Conservation (phyloP, 805 yeast species). For the Teunomyces gatunensis region DNA sequence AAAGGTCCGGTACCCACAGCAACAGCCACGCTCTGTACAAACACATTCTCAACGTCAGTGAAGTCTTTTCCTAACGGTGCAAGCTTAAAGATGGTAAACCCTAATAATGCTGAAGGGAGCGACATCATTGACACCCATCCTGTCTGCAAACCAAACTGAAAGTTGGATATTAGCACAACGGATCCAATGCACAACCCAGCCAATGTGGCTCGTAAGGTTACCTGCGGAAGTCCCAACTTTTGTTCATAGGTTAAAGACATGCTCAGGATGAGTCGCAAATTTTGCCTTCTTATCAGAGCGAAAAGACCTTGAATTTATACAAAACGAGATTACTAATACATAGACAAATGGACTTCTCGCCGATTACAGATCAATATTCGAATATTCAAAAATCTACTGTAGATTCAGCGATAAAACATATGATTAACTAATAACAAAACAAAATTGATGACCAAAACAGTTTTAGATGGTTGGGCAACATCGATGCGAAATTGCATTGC, state of each 20-base stretch:
- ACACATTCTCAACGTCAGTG: conserved; percentile 93
- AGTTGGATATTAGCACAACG: conserved; percentile 80
- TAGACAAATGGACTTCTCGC: background rate
- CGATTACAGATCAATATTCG: background rate
- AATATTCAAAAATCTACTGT: background rate
- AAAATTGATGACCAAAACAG: too few species aligned
- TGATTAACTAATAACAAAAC: too few species aligned
- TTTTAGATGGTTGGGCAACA: background rate
- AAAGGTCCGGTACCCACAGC: conserved; percentile 98
- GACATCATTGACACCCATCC: conserved; percentile 99
- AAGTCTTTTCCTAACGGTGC: conserved; percentile 43
- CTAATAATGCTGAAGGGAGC: conserved; percentile 85
- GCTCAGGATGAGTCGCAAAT: background rate
- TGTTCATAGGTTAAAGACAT: conserved; percentile 17
- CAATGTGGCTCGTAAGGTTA: conserved; percentile 68
- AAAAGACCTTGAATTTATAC: background rate
- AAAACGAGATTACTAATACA: background rate
- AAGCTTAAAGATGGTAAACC: conserved; percentile 76
- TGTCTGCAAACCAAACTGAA: conserved; percentile 94
- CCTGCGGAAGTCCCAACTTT: conserved; percentile 58
- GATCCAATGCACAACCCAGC: conserved; percentile 87
- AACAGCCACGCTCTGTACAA: conserved; percentile 87
- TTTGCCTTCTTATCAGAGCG: background rate
- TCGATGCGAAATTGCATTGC: background rate
- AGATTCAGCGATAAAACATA: background rate